Percentiles rank a stretch among this genome's conserved stretches.
Conservation (phyloP, 495 filamentous ascomycete species). For the Aspergillus incahuasiensis region DNA sequence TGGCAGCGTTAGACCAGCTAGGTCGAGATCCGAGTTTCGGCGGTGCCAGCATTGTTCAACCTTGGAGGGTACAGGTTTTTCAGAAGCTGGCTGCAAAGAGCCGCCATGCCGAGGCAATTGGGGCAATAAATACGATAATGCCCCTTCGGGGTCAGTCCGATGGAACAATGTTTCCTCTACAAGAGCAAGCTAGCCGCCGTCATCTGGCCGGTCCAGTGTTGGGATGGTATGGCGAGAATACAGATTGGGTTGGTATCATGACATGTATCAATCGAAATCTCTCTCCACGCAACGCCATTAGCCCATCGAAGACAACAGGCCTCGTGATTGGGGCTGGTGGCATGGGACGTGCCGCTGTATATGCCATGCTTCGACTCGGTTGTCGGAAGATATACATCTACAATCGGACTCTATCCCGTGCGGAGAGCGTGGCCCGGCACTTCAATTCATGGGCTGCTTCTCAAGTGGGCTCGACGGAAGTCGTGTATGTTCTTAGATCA, state of each 20-base stretch:
- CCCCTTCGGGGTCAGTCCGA: constrained; percentile 61
- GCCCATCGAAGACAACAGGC: constrained; percentile 59
- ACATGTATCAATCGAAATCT: constrained; percentile 68
- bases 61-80: constrained; percentile 71
- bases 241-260: constrained; percentile 75
- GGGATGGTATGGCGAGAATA: constrained; percentile 79
- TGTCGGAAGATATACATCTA: constrained; percentile 76
- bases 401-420: constrained; percentile 61
- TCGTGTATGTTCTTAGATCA: constrained; percentile 58
- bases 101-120: constrained; percentile 72
- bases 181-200: constrained; percentile 56
- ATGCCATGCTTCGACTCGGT: constrained; percentile 72
- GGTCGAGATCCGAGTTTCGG: constrained; percentile 64
- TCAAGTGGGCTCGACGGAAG: constrained; percentile 40
- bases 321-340: constrained; percentile 77
- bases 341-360: constrained; percentile 76
- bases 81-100: constrained; percentile 63
- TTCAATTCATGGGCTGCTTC: constrained; percentile 59
- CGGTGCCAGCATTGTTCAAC: constrained; percentile 66
- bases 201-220: constrained; percentile 60
- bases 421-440: constrained; percentile 63
- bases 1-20: constrained; percentile 60
- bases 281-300: constrained; percentile 73
- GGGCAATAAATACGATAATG: constrained; percentile 78
- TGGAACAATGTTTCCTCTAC: constrained; percentile 61